These are phyloP conservation scores for Colletotrichum salicis DNA, from an alignment of 2,329 filamentous ascomycete genomes.

Conservation along the genomic window DNA sequence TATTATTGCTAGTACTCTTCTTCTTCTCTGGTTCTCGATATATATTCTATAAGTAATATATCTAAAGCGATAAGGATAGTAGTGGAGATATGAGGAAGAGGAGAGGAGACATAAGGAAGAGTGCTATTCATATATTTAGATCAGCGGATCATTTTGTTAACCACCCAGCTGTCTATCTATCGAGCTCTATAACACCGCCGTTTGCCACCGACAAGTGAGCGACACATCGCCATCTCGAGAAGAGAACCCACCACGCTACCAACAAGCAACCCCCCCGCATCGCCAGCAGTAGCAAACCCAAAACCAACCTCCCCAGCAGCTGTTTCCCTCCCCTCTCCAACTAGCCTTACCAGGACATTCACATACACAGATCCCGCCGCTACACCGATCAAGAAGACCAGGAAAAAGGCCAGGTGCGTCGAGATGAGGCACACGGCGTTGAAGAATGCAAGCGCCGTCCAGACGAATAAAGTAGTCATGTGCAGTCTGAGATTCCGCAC, in stretches of 20 bases:
- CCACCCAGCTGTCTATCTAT: no score
- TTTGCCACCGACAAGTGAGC: conserved; percentile 1
- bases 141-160: no score
- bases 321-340: conserved; percentile 37
- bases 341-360: conserved; percentile 36
- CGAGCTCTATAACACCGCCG: conserved; percentile 21
- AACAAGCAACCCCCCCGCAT: conserved; percentile 41
- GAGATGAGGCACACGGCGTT: conserved; percentile 40
- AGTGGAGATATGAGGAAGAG: no score
- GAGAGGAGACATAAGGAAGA: no score
- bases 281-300: conserved; percentile 42
- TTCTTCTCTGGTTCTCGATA: no score
- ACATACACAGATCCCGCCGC: conserved; percentile 45
- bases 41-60: no score
- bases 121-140: no score
- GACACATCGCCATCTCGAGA: conserved; percentile 37
- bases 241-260: conserved; percentile 42
- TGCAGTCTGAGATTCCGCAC: conserved; percentile 29
- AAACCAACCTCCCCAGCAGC: conserved; percentile 43
- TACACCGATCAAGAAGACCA: conserved; percentile 43
- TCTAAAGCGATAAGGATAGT: no score
- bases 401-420: conserved; percentile 39
- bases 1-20: no score
- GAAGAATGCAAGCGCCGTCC: conserved; percentile 32
- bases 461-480: conserved; percentile 26